Percentiles rank a stretch among this genome's conserved stretches.
Evolutionary conservation across 2,329 filamentous ascomycete species (phyloP).

Genomic region (Teratosphaeria zuluensis): DNA sequence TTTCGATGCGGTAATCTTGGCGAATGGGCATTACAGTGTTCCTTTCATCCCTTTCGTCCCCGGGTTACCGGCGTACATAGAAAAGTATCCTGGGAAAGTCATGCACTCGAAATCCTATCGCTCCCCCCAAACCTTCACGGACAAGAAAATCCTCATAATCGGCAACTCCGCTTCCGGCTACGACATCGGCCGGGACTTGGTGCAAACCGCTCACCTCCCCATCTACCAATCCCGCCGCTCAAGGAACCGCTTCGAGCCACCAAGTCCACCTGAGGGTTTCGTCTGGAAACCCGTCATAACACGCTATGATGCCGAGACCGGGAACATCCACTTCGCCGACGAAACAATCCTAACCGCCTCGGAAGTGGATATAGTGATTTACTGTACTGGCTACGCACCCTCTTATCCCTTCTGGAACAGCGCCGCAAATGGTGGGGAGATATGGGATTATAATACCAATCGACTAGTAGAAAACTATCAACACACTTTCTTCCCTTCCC

Average conservation of each 20-base stretch:
- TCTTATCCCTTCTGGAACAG: background rate
- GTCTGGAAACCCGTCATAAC: conserved; percentile 46
- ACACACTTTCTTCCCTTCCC: conserved; percentile 23
- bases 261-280: conserved; percentile 37
- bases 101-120: background rate
- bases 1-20: background rate
- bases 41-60: background rate
- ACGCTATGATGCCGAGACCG: background rate
- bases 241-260: conserved; percentile 42
- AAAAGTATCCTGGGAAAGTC: background rate
- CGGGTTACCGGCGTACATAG: background rate
- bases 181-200: conserved; percentile 20
- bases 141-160: conserved; percentile 19
- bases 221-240: conserved; percentile 46
- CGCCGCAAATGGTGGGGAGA: background rate
- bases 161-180: conserved; percentile 26
- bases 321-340: background rate
- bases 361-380: background rate
- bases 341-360: background rate
- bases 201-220: conserved; percentile 24
- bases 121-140: background rate
- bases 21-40: background rate
- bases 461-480: background rate
- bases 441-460: background rate
- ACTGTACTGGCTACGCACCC: background rate